These are phyloP conservation scores for Psilocybe sp. DNA, from an alignment of 768 basidiomycete species.

Conservation along the genomic window DNA sequence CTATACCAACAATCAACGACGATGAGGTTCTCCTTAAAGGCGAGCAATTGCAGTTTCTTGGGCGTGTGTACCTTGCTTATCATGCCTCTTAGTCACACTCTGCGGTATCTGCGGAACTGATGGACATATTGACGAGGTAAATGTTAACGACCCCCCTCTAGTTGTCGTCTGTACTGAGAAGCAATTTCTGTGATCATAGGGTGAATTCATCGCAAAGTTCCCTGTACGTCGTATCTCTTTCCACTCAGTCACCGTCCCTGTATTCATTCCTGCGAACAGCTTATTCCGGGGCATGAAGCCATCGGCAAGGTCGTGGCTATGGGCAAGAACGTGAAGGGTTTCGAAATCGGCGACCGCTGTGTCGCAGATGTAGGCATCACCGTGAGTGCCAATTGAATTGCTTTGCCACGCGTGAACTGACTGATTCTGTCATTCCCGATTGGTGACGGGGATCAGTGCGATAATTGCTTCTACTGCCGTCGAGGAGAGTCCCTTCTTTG, in stretches of 20 bases:
- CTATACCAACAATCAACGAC: constrained; percentile 49
- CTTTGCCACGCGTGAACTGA: constrained; percentile 9
- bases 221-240: constrained; percentile 34
- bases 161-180: not conserved
- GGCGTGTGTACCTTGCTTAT: not conserved
- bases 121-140: constrained; percentile 39
- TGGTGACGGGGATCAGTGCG: constrained; percentile 51
- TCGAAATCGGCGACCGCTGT: constrained; percentile 75
- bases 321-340: constrained; percentile 79
- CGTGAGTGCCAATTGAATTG: constrained; percentile 42
- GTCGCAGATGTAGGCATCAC: constrained; percentile 74
- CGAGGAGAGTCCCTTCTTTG: constrained; percentile 81
- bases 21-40: constrained; percentile 61
- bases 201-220: constrained; percentile 66
- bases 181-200: constrained; percentile 49
- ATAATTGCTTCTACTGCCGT: constrained; percentile 83
- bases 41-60: constrained; percentile 15
- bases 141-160: constrained; percentile 17
- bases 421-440: not conserved
- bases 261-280: constrained; percentile 41
- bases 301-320: constrained; percentile 72
- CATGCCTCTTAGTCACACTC: constrained; percentile 8
- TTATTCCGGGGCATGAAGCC: constrained; percentile 40
- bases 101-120: constrained; percentile 62
- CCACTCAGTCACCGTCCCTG: constrained; percentile 36